Conservation (phyloP, 805 yeast species). For the Lipomyces chichibuensis region DNA sequence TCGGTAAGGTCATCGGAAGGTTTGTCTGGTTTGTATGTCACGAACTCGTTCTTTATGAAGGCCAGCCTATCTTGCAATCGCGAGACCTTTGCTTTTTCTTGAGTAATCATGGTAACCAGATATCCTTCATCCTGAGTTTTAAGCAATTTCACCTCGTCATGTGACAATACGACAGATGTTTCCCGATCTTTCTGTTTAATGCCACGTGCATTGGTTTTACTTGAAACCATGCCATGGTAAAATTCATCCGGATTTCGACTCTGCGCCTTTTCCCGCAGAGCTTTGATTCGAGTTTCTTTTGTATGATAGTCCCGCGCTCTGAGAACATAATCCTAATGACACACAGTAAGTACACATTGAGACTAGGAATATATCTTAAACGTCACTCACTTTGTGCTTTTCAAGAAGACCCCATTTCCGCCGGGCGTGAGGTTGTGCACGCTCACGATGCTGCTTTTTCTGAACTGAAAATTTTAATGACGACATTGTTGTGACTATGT, state of each 20-base stretch:
- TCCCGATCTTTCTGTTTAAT: conserved; percentile 48
- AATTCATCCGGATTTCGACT: conserved; percentile 91
- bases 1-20: conserved; percentile 40
- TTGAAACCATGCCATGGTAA: conserved; percentile 86
- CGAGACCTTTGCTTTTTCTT: conserved; percentile 67
- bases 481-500: conserved; percentile 54
- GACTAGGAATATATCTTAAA: neutral
- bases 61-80: conserved; percentile 50
- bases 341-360: neutral
- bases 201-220: conserved; percentile 63
- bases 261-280: conserved; percentile 70
- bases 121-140: conserved; percentile 92
- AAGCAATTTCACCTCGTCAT: conserved; percentile 71
- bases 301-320: conserved; percentile 67
- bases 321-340: conserved; percentile 58
- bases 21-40: conserved; percentile 4
- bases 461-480: conserved; percentile 86
- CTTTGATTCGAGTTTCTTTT: conserved; percentile 64
- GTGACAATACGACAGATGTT: conserved; percentile 48
- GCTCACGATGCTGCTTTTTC: conserved; percentile 93
- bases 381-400: conserved; percentile 63
- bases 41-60: conserved; percentile 22
- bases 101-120: conserved; percentile 71
- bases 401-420: conserved; percentile 81
- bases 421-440: conserved; percentile 81